Evolutionary conservation across 345 rosid species (phyloP), one percentile per base, ranked within the genome.

Genomic region (Barbarea vulgaris): DNA sequence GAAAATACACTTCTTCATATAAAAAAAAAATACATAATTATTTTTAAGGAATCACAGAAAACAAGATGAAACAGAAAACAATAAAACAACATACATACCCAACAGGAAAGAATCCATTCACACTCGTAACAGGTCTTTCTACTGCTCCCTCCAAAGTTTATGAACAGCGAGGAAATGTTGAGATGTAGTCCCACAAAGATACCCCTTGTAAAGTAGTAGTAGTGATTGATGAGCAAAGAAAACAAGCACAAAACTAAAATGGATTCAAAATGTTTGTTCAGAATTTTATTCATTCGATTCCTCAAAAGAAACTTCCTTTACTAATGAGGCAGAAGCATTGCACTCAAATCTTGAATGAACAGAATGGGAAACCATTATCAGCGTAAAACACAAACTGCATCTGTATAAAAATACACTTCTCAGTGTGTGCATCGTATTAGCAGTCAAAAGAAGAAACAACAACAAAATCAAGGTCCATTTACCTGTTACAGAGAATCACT

Each of bases 401-500:
- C 65, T n/a, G n/a, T n/a, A n/a, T n/a, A n/a, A n/a, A n/a, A n/a
- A n/a, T n/a, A n/a, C n/a, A n/a, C n/a, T n/a, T n/a, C 27, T 25
- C 17, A 25, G 61, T 1, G 0, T 33, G 50, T 18, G 55, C 65
- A 46, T 59, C 19, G 28, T 56, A 54, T 25, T 54, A 24, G 27
- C 36, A 55, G 9, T 58, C 48, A 31, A 22, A 22, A 31, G 48
- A 59, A 4, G 30, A 47, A 13, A 62, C n/a, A 72, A 24, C 18
- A 17, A 72, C 9, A 51, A 17, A 58, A 47, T 4, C 3, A 19
- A 1, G 18, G 55, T 41, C 34, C 6, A 53, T 6, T 15, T 82
- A 94, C 98, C 97, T 82, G 69, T 93, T 96, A 80, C 92, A 83
- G 76, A 93, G 92, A 69, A 46, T 63, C 70, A 96, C 89, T 61